Evolutionary conservation across 164 flowering plant species (phyloP).

Genomic region (Cinnamomum chago): DNA sequence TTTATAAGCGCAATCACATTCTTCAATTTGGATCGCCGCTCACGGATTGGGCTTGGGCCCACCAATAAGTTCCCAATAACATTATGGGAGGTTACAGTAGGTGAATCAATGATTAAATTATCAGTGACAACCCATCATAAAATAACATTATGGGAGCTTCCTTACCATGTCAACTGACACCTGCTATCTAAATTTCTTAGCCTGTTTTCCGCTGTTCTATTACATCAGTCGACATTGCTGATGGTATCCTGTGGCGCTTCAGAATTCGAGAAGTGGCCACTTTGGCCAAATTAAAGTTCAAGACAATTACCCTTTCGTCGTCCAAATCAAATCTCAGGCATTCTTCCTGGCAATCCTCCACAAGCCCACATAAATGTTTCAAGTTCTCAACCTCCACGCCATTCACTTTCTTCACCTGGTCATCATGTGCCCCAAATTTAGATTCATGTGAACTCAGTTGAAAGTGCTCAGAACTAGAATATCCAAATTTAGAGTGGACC

Average conservation of each 20-base stretch:
- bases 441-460: not conserved
- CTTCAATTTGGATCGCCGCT: no score
- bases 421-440: not conserved
- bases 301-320: slow-evolving; percentile 72
- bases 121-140: not conserved
- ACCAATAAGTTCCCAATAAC: no score
- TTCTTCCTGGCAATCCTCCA: slow-evolving; percentile 52
- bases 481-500: not conserved
- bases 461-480: not conserved
- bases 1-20: no score
- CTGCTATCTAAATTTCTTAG: slow-evolving; percentile 17
- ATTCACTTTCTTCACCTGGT: slow-evolving; percentile 74
- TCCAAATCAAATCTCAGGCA: slow-evolving; percentile 83
- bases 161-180: slow-evolving; percentile 7
- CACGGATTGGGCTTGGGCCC: no score
- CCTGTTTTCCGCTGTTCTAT: slow-evolving; percentile 20
- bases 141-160: not conserved
- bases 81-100: not conserved
- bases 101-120: not conserved
- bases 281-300: slow-evolving; percentile 59
- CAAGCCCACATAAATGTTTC: slow-evolving; percentile 67
- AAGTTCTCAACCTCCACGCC: slow-evolving; percentile 68
- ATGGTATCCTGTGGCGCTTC: slow-evolving; percentile 82
- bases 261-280: slow-evolving; percentile 72
- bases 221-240: slow-evolving; percentile 69